Evolutionary conservation across 768 basidiomycete genomes (phyloP).

Genomic region (Termitomyces sp.): DNA sequence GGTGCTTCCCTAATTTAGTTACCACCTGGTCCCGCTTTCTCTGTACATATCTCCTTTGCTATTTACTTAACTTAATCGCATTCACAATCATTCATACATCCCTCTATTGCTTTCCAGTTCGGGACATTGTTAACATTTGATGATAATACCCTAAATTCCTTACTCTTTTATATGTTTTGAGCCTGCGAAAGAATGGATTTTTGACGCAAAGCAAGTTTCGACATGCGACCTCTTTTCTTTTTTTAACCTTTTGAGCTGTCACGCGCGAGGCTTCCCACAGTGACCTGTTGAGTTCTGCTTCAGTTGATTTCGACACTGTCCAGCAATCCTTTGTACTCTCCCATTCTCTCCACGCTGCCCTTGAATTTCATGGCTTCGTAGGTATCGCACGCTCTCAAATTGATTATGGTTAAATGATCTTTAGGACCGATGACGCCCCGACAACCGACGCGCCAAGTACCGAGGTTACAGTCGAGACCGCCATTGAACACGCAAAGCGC

Average conservation of each 20-base stretch:
- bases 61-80: slow-evolving; percentile 14
- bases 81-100: slow-evolving; percentile 12
- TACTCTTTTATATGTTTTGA: background rate
- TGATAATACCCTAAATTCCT: slow-evolving; percentile 3
- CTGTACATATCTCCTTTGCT: slow-evolving; percentile 10
- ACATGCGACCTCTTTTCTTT: background rate
- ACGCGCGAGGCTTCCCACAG: slow-evolving; percentile 3
- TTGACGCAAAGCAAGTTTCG: background rate
- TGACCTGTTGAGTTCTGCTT: background rate
- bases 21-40: slow-evolving; percentile 11
- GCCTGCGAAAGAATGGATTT: slow-evolving; percentile 2
- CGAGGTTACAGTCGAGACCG: slow-evolving; percentile 43
- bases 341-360: background rate
- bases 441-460: slow-evolving; percentile 14
- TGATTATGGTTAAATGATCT: background rate
- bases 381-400: background rate
- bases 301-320: background rate
- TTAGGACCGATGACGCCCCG: slow-evolving; percentile 7
- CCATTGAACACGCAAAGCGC: slow-evolving; percentile 78
- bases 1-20: slow-evolving; percentile 45
- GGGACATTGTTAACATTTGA: slow-evolving; percentile 9
- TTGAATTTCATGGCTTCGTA: slow-evolving; percentile 9
- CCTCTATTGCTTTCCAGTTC: slow-evolving; percentile 10
- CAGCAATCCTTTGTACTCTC: background rate
- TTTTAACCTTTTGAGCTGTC: background rate